Conservation (phyloP, 2,329 filamentous ascomycete species). For the Fusarium armeniacum region DNA sequence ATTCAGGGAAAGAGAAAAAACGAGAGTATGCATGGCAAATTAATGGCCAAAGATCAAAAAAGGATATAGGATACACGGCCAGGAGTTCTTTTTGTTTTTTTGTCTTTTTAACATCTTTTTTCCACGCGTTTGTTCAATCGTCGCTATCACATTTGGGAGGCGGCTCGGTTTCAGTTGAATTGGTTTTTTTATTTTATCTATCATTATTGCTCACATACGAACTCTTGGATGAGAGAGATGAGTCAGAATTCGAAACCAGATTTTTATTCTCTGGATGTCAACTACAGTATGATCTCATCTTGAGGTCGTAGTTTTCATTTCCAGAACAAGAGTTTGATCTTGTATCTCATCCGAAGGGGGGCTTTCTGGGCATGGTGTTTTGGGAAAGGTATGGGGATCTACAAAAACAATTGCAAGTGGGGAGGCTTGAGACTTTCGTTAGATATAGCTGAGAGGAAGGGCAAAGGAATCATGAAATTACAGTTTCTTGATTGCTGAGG, state of each 20-base stretch:
- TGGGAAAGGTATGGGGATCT: slow-evolving; percentile 34
- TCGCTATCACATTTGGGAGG: slow-evolving; percentile 32
- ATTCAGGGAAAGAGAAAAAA: slow-evolving; percentile 42
- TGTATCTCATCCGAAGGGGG: background rate
- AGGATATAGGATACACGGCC: slow-evolving; percentile 52
- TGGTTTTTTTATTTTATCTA: slow-evolving; percentile 25
- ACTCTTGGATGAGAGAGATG: slow-evolving; percentile 10
- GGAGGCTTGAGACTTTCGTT: slow-evolving; percentile 22
- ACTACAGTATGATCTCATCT: background rate
- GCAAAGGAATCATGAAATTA: slow-evolving; percentile 32
- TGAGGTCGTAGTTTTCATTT: slow-evolving; percentile 1
- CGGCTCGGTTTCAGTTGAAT: slow-evolving; percentile 17
- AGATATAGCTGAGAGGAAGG: slow-evolving; percentile 20
- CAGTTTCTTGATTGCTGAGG: slow-evolving; percentile 35
- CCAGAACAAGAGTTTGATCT: background rate
- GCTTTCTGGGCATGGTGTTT: slow-evolving; percentile 36
- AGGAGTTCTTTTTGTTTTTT: slow-evolving; percentile 43
- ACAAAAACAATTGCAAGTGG: slow-evolving; percentile 39
- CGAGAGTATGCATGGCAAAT: slow-evolving; percentile 45
- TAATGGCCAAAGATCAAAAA: slow-evolving; percentile 47
- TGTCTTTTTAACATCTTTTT: background rate
- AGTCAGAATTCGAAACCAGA: background rate
- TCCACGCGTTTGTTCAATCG: slow-evolving; percentile 25
- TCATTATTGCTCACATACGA: slow-evolving; percentile 22
- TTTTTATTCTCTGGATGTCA: background rate